phyloP scores from a whole-genome alignment of 495 filamentous ascomycete species.

The Penicillium canariense region DNA sequence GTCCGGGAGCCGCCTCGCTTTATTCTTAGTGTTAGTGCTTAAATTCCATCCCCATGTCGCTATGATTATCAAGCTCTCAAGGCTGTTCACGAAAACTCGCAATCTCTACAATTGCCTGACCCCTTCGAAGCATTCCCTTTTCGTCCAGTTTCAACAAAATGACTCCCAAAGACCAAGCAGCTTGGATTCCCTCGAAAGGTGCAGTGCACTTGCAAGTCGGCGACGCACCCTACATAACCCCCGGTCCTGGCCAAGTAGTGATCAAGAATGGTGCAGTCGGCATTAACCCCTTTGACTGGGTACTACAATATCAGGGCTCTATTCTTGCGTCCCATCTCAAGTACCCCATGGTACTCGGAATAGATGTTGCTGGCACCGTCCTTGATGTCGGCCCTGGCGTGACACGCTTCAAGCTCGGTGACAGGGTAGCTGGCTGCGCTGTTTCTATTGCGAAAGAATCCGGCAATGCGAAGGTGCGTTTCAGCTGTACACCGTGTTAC shows the following conservation, averaged over 20 bases:
- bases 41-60: no score
- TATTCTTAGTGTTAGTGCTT: no score
- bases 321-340: conserved; percentile 4
- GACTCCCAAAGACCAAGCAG: background rate
- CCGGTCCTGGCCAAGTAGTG: background rate
- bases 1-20: no score
- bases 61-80: no score
- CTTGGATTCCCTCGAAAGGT: background rate
- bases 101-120: no score
- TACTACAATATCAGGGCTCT: conserved; percentile 25
- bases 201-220: background rate
- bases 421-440: conserved; percentile 43
- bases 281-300: background rate
- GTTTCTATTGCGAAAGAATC: conserved; percentile 4
- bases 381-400: conserved; percentile 35
- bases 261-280: background rate
- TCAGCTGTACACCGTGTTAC: conserved; percentile 43
- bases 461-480: conserved; percentile 39
- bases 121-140: no score
- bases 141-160: no score
- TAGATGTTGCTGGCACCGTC: conserved; percentile 44
- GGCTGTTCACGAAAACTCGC: no score
- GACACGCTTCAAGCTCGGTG: conserved; percentile 35
- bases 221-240: background rate
- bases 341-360: conserved; percentile 38